Percentiles rank a stretch among this genome's conserved stretches.
phyloP scores from a whole-genome alignment of 75 land plant species.

The Picea glauca region DNA sequence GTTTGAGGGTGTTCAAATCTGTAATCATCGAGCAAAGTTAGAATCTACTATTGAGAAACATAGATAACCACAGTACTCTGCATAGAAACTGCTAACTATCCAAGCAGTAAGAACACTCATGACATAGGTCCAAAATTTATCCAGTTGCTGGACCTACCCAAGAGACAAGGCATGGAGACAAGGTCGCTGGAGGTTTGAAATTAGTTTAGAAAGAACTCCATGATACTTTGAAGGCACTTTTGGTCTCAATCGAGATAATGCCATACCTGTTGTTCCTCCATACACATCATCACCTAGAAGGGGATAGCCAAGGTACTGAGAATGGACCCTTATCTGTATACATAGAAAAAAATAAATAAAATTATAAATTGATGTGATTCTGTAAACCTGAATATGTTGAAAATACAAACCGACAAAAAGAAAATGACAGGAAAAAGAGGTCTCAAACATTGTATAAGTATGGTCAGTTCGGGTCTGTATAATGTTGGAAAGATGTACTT shows the following conservation, averaged over 20 bases:
- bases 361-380: neutral
- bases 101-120: neutral
- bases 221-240: constrained; percentile 32
- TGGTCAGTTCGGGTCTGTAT: neutral
- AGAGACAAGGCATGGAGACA: constrained; percentile 90
- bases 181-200: constrained; percentile 66
- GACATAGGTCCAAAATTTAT: neutral
- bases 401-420: neutral
- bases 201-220: constrained; percentile 33
- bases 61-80: neutral
- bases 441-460: neutral
- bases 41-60: neutral
- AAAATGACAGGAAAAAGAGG: neutral
- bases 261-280: constrained; percentile 85
- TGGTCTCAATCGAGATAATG: constrained; percentile 57
- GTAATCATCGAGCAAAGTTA: constrained; percentile 8
- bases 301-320: constrained; percentile 87
- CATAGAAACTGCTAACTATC: neutral
- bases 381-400: neutral
- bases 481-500: neutral
- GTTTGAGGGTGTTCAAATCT: constrained; percentile 90
- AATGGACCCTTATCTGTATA: constrained; percentile 90
- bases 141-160: constrained; percentile 44
- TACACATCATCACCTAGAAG: constrained; percentile 87
- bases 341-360: neutral